These are phyloP conservation scores for Xerocomellus dryophilus DNA, from an alignment of 768 basidiomycete genomes.

Conservation along the genomic window DNA sequence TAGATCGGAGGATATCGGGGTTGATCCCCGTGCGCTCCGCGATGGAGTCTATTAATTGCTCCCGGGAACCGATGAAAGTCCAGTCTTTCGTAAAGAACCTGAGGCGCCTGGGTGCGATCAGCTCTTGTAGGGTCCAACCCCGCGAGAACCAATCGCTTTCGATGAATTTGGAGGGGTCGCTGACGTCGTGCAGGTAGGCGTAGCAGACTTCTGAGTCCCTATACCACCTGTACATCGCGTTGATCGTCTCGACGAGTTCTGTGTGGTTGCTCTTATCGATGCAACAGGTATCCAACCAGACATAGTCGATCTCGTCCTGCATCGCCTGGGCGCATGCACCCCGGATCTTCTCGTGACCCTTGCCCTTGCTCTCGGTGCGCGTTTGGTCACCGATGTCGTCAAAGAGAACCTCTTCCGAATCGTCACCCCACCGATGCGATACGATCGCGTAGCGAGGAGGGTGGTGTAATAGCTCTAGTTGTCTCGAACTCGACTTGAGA, in stretches of 20 bases:
- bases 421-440: conserved; percentile 28
- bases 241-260: conserved; percentile 31
- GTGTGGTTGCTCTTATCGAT: conserved; percentile 28
- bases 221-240: conserved; percentile 37
- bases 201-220: conserved; percentile 24
- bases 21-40: conserved; percentile 15
- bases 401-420: conserved; percentile 24
- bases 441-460: conserved; percentile 22
- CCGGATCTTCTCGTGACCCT: conserved; percentile 23
- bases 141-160: conserved; percentile 32
- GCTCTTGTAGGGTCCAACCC: conserved; percentile 33
- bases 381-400: conserved; percentile 19
- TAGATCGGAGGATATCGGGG: conserved; percentile 12
- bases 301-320: conserved; percentile 14
- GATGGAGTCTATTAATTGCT: conserved; percentile 12
- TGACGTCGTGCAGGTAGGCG: conserved; percentile 28
- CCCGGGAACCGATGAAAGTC: conserved; percentile 17
- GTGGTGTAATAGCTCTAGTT: conserved; percentile 15
- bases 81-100: conserved; percentile 30
- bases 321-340: conserved; percentile 19
- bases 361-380: conserved; percentile 10
- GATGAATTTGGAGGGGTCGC: conserved; percentile 10
- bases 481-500: conserved; percentile 16
- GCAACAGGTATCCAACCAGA: conserved; percentile 36
- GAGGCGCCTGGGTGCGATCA: conserved; percentile 28